Evolutionary conservation across 148 eudicot species (phyloP).

Genomic region (Vaccinium vitisidaea): DNA sequence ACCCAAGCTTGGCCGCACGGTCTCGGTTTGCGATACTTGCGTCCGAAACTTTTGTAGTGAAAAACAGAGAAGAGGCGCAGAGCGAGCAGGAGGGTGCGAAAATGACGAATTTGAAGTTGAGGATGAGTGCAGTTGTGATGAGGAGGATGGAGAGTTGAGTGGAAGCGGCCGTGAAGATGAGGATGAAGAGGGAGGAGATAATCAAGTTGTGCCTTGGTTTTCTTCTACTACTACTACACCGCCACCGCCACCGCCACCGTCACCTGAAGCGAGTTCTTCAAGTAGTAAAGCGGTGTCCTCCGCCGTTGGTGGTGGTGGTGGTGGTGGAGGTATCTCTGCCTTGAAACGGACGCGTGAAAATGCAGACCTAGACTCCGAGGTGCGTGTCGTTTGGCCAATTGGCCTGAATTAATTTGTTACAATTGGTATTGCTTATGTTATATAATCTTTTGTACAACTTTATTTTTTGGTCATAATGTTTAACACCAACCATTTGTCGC

Average conservation of each 20-base stretch:
- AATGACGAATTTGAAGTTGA: not conserved
- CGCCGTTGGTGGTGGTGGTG: too few species aligned
- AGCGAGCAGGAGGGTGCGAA: too few species aligned
- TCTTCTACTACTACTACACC: not conserved
- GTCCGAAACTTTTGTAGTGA: not conserved
- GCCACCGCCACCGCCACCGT: not conserved
- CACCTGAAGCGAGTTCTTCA: not conserved
- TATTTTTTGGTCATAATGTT: too few species aligned
- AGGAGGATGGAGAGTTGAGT: not conserved
- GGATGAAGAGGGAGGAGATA: constrained; percentile 28
- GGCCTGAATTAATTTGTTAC: too few species aligned
- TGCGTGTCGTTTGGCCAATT: not conserved
- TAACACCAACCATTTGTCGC: too few species aligned
- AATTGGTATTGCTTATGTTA: too few species aligned
- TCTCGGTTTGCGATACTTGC: constrained; percentile 20
- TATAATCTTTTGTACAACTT: too few species aligned
- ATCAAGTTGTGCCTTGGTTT: constrained; percentile 42
- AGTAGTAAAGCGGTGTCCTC: not conserved
- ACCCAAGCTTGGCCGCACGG: constrained; percentile 12
- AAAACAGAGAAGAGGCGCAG: not conserved
- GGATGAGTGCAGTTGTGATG: not conserved
- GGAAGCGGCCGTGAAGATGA: not conserved
- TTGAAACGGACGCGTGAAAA: constrained; percentile 20
- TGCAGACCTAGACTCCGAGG: constrained; percentile 6
- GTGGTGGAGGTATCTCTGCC: not conserved